A percentile compares a stretch with the other conserved stretches of the same genome.
Evolutionary conservation across 2,329 filamentous ascomycete species (phyloP).

Genomic region (Aschersonia sp.): DNA sequence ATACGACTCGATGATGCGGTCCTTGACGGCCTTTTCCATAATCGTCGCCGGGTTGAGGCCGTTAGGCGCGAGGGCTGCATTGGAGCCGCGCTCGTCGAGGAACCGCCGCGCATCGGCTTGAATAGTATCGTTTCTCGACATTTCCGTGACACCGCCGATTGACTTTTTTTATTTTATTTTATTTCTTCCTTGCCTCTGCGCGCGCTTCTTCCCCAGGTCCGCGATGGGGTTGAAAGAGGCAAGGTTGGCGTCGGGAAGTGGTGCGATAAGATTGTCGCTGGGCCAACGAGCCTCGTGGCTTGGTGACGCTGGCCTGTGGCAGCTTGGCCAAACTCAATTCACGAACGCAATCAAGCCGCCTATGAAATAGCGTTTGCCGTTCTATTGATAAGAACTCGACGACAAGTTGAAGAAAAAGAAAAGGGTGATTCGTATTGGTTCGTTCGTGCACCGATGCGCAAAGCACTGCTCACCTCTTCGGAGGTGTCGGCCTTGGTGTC

Average conservation of each 20-base stretch:
- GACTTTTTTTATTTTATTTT: neutral
- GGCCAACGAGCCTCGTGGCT: constrained; percentile 15
- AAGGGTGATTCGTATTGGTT: neutral
- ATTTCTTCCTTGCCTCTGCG: neutral
- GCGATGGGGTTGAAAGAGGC: neutral
- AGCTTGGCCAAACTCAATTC: too few species aligned
- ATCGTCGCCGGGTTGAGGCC: constrained; percentile 91
- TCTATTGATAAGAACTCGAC: too few species aligned
- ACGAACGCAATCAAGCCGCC: too few species aligned
- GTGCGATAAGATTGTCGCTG: constrained; percentile 29
- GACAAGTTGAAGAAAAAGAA: neutral
- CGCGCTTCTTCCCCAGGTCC: neutral
- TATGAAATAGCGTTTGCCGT: too few species aligned
- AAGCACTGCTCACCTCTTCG: constrained; percentile 49
- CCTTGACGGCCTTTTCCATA: constrained; percentile 87
- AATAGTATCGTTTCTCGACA: constrained; percentile 35
- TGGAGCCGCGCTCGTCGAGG: constrained; percentile 82
- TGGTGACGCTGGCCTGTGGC: too few species aligned
- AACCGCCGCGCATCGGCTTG: constrained; percentile 69
- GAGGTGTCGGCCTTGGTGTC: constrained; percentile 58
- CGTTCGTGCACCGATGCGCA: constrained; percentile 12
- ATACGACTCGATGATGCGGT: constrained; percentile 88
- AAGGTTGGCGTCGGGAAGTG: constrained; percentile 3
- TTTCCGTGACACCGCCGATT: constrained; percentile 4
- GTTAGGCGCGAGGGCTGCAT: constrained; percentile 60